Evolutionary conservation across 192 early-diverging fungal genomes (phyloP), one percentile per base, ranked within the genome.

Genomic region (Coemansia furcata): DNA sequence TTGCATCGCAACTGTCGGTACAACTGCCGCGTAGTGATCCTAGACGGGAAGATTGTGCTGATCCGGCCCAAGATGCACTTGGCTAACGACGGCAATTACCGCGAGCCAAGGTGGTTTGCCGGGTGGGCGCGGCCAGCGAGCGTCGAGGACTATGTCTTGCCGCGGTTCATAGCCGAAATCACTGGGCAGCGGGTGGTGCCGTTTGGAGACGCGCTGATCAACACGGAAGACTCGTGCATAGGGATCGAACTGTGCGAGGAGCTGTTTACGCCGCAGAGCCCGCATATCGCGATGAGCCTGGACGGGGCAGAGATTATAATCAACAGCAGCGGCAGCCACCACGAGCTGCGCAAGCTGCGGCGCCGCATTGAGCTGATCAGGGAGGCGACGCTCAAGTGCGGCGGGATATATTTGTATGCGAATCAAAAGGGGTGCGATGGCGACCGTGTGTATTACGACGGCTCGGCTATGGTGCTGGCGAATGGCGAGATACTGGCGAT

Each of bases 381-480:
- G 2, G 91, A 89, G 39, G 98, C 98, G 4, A 99, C 95, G 37
- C 77, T 85, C 11, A 98, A 97, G 86, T 89, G 88, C 33, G 98
- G 98, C 66, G 98, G 98, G 23, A 84, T 95, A 9, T 99, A 99
- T 69, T 69, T 98, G 32, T 99, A 99, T 64, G 79, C 96, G 9
- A 99, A 99, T 76, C 96, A 97, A 68, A 87, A 93, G 73, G 98
- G 98, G 1, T 99, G 98, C 67, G 98, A 99, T 66, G 98, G 95
- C 32, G 98, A 99, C 73, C 89, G 98, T 21, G 80, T 98, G 26
- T 99, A 99, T 81, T 99, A 98, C 61, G 98, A 99, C 65, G 98
- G 96, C 14, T 91, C 91, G 44, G 86, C 92, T 0, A 82, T 99
- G 85, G 92, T 99, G 69, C 75, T 91, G 17, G 85, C 93, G 21